phyloP scores from a whole-genome alignment of 2,329 filamentous ascomycete species.

The Alternaria triticimaculans region DNA sequence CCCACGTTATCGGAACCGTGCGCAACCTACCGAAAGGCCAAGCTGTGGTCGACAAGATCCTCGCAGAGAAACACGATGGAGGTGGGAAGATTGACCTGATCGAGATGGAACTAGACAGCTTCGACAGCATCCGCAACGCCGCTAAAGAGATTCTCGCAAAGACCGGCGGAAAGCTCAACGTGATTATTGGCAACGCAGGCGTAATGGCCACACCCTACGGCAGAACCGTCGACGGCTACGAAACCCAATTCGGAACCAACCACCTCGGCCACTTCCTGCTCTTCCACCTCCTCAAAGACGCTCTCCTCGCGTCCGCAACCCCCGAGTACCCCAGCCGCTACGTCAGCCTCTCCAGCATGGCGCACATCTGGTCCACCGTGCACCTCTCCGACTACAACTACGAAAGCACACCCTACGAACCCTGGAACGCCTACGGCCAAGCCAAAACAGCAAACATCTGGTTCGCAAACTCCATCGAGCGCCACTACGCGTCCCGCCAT shows the following conservation, averaged over 20 bases:
- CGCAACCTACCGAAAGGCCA: background rate
- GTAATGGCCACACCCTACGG: slow-evolving; percentile 41
- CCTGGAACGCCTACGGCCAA: background rate
- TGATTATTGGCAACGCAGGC: slow-evolving; percentile 37
- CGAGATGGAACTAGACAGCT: slow-evolving; percentile 22
- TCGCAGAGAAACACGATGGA: background rate
- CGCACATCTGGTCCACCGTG: background rate
- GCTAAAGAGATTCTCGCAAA: slow-evolving; percentile 8
- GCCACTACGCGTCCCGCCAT: background rate
- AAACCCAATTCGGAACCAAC: slow-evolving; percentile 53
- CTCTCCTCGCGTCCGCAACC: slow-evolving; percentile 49
- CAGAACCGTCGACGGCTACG: slow-evolving; percentile 40
- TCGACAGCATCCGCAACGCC: slow-evolving; percentile 17
- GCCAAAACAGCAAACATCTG: background rate
- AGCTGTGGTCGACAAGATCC: background rate
- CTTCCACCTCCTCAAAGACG: slow-evolving; percentile 57
- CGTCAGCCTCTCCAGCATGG: background rate
- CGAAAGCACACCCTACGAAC: background rate
- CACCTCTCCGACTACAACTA: background rate
- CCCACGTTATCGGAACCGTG: background rate
- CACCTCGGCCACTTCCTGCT: slow-evolving; percentile 59
- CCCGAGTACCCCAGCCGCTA: slow-evolving; percentile 16
- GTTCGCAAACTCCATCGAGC: background rate
- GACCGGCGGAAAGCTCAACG: slow-evolving; percentile 18
- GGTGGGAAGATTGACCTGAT: background rate